Evolutionary conservation across 225 moss, liverwort and hornwort species (phyloP), one percentile per base, ranked within the genome.

Genomic region (Ulota crispa): DNA sequence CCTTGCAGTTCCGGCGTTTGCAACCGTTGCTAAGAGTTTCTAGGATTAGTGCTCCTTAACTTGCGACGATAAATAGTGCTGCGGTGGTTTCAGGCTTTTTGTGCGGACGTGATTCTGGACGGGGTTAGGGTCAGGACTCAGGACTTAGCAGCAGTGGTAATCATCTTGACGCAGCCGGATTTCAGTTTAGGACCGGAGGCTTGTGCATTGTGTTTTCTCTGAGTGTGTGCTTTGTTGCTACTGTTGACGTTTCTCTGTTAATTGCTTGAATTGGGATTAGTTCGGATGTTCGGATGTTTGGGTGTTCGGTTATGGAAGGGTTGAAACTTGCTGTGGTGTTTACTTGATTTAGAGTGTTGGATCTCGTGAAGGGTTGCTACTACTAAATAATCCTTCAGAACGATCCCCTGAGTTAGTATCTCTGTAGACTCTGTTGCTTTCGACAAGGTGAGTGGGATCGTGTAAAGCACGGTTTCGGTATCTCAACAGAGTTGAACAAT

Each of bases 381-480:
- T 68, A 45, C n/a, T n/a, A n/a, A n/a, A n/a, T n/a, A n/a, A 73
- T 78, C 31, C 21, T 1, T 64, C 6, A 5, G 19, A 31, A 61
- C 31, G 62, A 55, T 47, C 43, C 36, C 31, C 15, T 43, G 3
- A 26, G 43, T 63, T 1, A 41, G 54, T 55, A 3, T 16, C 27
- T 41, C 14, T 36, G 41, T 68, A 54, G 20, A 12, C 27, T 41
- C 14, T 36, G 41, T 68, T 63, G 20, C 55, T 50, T 63, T 27
- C 12, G 55, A n/a, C 4, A 45, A 86, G 78, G 75, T 86, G 74
- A 82, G 82, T 53, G 15, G 20, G 32, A 34, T 52, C 52, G 19
- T 68, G 43, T 59, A 3, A 50, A 50, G 50, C 43, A 20, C 14
- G 50, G 6, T 37, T 69, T 36, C 26, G 69, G 13, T 75, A 30